Evolutionary conservation across 2,329 filamentous ascomycete genomes (phyloP).

Genomic region (Coniochaeta ligniaria): DNA sequence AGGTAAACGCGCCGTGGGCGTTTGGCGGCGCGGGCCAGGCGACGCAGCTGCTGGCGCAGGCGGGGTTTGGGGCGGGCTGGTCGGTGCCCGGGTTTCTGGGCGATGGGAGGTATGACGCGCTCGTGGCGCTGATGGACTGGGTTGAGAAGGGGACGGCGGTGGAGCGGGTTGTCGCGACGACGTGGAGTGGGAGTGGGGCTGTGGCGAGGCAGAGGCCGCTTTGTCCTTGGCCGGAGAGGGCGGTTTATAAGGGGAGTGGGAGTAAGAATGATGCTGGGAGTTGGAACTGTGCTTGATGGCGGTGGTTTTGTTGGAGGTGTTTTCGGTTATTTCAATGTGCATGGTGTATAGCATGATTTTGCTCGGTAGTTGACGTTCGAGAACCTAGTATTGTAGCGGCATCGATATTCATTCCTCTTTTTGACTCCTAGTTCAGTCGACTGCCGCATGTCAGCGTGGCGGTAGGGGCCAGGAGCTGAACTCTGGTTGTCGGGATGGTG

Average conservation of each 20-base stretch:
- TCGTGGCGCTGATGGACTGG: slow-evolving; percentile 4
- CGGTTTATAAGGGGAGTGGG: slow-evolving; percentile 10
- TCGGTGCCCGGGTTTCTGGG: slow-evolving; percentile 12
- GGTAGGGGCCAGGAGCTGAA: not conserved
- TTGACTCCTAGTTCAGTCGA: not conserved
- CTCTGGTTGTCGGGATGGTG: not conserved
- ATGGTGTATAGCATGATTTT: not conserved
- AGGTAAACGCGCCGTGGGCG: slow-evolving; percentile 23
- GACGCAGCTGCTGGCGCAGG: slow-evolving; percentile 4
- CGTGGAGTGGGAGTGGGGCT: slow-evolving; percentile 5
- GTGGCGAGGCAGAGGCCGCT: slow-evolving; percentile 8
- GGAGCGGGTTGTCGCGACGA: slow-evolving; percentile 7
- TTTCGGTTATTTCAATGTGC: not conserved
- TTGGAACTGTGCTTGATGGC: slow-evolving; percentile 9
- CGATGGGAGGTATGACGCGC: slow-evolving; percentile 6
- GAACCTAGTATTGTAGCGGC: not conserved
- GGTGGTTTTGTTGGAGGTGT: not conserved
- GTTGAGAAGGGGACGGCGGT: slow-evolving; percentile 6
- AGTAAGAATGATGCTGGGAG: slow-evolving; percentile 9
- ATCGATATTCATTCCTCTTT: no score
- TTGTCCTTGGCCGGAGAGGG: slow-evolving; percentile 8
- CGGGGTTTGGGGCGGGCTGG: slow-evolving; percentile 12
- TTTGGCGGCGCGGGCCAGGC: slow-evolving; percentile 21
- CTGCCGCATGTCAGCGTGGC: not conserved
- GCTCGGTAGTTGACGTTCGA: not conserved